phyloP scores from a whole-genome alignment of 495 filamentous ascomycete species.

The Filosporella fistucella region DNA sequence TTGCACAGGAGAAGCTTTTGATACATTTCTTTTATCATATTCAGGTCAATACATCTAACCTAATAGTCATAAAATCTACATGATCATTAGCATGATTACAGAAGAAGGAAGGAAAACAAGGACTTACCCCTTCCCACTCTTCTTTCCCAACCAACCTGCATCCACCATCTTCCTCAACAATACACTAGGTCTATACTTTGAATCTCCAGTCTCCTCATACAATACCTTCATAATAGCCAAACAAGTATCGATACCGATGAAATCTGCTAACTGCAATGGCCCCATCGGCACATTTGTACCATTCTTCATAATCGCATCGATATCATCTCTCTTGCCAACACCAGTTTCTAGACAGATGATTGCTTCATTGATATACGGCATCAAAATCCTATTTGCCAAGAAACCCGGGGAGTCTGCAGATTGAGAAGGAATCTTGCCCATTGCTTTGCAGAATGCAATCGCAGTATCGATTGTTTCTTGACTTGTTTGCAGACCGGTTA shows the following conservation, averaged over 20 bases:
- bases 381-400: constrained; percentile 92
- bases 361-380: constrained; percentile 99
- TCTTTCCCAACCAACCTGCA: constrained; percentile 97
- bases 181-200: constrained; percentile 87
- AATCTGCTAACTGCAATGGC: constrained; percentile 88
- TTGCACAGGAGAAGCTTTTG: no score
- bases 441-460: constrained; percentile 79
- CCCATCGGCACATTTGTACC: constrained; percentile 99
- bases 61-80: constrained; percentile 28
- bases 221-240: constrained; percentile 96
- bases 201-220: constrained; percentile 86
- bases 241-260: constrained; percentile 96
- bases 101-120: background rate
- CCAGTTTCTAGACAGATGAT: constrained; percentile 95
- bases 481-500: constrained; percentile 88
- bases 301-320: constrained; percentile 98
- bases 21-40: no score
- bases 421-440: constrained; percentile 88
- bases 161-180: constrained; percentile 92
- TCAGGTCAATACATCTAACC: no score
- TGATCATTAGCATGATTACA: background rate
- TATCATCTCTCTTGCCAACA: constrained; percentile 80
- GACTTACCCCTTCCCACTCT: constrained; percentile 87
- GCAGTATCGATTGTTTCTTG: constrained; percentile 74
- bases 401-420: constrained; percentile 92